These are phyloP conservation scores for Boletales sp. DNA, from an alignment of 768 basidiomycete genomes.

Conservation along the genomic window DNA sequence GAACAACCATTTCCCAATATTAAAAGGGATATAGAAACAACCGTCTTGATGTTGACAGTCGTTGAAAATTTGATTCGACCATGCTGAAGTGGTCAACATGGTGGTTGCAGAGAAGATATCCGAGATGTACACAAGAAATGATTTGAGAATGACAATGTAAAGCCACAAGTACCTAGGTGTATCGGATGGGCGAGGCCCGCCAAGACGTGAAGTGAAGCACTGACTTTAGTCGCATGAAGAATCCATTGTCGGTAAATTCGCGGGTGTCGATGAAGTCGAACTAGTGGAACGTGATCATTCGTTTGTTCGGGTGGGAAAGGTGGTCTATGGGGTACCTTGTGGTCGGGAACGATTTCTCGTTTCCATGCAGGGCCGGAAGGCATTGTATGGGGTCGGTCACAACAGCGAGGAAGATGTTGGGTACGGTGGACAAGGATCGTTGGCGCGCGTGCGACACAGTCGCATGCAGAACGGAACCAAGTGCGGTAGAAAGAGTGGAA, in stretches of 20 bases:
- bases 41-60: conserved; percentile 60
- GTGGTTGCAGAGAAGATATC: conserved; percentile 98
- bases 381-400: conserved; percentile 22
- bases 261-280: conserved; percentile 95
- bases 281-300: conserved; percentile 39
- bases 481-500: conserved; percentile 20
- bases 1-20: conserved; percentile 93
- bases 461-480: conserved; percentile 25
- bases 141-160: conserved; percentile 91
- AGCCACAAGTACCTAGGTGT: conserved; percentile 80
- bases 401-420: conserved; percentile 23
- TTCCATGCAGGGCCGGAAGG: conserved; percentile 84
- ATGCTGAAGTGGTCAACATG: conserved; percentile 86
- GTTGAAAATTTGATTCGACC: conserved; percentile 90
- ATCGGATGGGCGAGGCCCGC: conserved; percentile 1
- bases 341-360: conserved; percentile 94
- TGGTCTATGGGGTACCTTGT: conserved; percentile 63
- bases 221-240: conserved; percentile 83
- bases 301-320: not conserved
- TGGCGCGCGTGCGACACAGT: conserved; percentile 32
- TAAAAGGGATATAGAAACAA: conserved; percentile 85
- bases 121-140: conserved; percentile 92
- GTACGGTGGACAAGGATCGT: conserved; percentile 24
- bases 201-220: conserved; percentile 11
- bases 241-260: conserved; percentile 88